Evolutionary conservation across 352 stramenopile genomes (phyloP), one percentile per base, ranked within the genome.

Genomic region (Globisporangium ultimum): DNA sequence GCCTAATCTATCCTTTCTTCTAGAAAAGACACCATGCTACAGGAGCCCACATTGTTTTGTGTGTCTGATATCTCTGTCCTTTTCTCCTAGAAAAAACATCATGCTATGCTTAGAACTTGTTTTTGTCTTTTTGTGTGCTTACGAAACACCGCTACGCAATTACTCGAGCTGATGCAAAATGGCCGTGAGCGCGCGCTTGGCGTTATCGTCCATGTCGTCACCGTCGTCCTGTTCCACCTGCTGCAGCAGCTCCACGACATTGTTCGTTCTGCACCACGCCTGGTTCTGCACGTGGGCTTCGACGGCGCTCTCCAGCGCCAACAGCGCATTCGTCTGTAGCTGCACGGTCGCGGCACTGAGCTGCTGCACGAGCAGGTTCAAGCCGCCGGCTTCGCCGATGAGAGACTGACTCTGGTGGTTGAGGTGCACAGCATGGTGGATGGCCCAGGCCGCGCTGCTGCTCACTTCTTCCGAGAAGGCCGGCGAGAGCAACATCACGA

Each of bases 371-470:
- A 91, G 67, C 64, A 91, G 60, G 12, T 50, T 60, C n/a, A 91
- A 62, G 9, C 78, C 82, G 20, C 82, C 82, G 20, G 79, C 80
- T 4, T 88, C 80, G 3, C 64, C 74, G 15, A 88, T 60, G 51
- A 89, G 69, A 28, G 69, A 64, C 56, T 91, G 82, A 48, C 67
- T 91, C n/a, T 71, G 68, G 48, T 71, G 60, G 70, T 89, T 89
- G 18, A 85, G 53, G 57, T 82, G 65, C 32, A 88, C 78, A 48
- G 68, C 72, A 58, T 91, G 82, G 60, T 91, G 74, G 56, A 91
- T 80, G 55, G 79, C 82, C 82, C 82, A 91, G 9, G 82, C 82
- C 32, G 82, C 79, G n/a, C 78, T 86, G 52, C 74, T 81, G 57
- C 68, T 84, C 32, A 89, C 71, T 21, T 91, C 82, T 57, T 88